Conservation (phyloP, 768 basidiomycete genomes). For the Mycena haematopus region DNA sequence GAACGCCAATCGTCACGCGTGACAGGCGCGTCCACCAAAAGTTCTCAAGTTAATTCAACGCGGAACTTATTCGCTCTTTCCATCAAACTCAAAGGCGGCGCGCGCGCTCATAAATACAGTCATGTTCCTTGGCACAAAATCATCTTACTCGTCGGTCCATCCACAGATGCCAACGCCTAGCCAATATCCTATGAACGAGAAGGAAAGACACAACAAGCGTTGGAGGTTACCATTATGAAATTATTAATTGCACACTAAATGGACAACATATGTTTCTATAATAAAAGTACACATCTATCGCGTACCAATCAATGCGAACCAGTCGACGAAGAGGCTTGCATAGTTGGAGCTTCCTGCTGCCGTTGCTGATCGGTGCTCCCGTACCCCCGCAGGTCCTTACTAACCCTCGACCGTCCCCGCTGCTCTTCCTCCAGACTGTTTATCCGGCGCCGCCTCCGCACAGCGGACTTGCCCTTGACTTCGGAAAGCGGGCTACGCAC, state of each 20-base stretch:
- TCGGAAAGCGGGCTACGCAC: conserved; percentile 48
- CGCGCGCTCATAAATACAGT: conserved; percentile 31
- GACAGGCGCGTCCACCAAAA: too few species aligned
- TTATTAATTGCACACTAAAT: neutral
- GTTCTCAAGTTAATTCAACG: too few species aligned
- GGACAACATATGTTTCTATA: conserved; percentile 13
- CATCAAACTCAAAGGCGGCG: neutral
- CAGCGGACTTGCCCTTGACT: conserved; percentile 27
- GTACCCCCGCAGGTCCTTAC: conserved; percentile 47
- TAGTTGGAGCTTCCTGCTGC: neutral
- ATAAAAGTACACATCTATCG: neutral
- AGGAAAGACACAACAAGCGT: too few species aligned
- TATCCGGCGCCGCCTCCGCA: conserved; percentile 27
- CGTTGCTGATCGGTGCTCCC: conserved; percentile 19
- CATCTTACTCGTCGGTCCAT: conserved; percentile 45
- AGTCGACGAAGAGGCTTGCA: conserved; percentile 5
- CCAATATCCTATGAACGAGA: too few species aligned
- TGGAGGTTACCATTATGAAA: too few species aligned
- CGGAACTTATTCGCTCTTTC: neutral
- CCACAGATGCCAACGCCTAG: conserved; percentile 42
- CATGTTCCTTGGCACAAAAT: conserved; percentile 42
- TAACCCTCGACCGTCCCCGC: conserved; percentile 53
- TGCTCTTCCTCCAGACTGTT: conserved; percentile 37
- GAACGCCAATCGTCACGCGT: too few species aligned
- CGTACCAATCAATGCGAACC: conserved; percentile 6